Evolutionary conservation across 2,329 filamentous ascomycete species (phyloP), one percentile per base, ranked within the genome.

Genomic region (Fusarium caatingaense): DNA sequence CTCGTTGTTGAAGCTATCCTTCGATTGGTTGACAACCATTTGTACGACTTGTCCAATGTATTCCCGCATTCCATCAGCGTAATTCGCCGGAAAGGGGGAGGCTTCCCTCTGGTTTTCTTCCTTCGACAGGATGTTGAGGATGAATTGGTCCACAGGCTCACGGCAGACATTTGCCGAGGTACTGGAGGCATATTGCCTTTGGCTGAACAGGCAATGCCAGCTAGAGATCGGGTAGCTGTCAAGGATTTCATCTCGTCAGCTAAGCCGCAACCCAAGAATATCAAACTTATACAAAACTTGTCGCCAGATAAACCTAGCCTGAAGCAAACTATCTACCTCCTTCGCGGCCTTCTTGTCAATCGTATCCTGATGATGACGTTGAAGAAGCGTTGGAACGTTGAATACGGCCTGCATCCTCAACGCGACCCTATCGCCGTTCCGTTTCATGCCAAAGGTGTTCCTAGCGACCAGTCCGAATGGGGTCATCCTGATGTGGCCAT

Each of bases 401-500:
- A 87, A 45, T 94, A 90, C 48, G 88, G 89, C 0, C 78, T 90
- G 0, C 84, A 89, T 66, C 84, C 86, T 0, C 60, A 67, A 0
- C 83, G 91, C 13, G 82, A 85, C 56, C 88, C 88, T 0, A 85
- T 92, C 18, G 90, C 91, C 90, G 93, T 74, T 5, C 72, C 72
- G 6, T 74, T 74, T 21, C 72, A 74, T 18, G 72, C 72, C 44
- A 74, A 75, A 69, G 91, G 90, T 8, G 82, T 84, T 0, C 90
- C 91, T 0, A 86, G 85, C 0, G 85, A 88, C 0, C 84, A 88
- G 21, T 87, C 89, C 0, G 91, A 93, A 72, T 93, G 87, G 78
- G 88, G 89, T 0, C 91, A 93, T 68, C 89, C 90, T 0, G 85
- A 93, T 71, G 88, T 92, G 0, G 84, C 87, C 0, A 90, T 93